A percentile compares a stretch with the other conserved stretches of the same genome.
Evolutionary conservation across 2,329 filamentous ascomycete genomes (phyloP).

Genomic region (Colletotrichum destructivum): DNA sequence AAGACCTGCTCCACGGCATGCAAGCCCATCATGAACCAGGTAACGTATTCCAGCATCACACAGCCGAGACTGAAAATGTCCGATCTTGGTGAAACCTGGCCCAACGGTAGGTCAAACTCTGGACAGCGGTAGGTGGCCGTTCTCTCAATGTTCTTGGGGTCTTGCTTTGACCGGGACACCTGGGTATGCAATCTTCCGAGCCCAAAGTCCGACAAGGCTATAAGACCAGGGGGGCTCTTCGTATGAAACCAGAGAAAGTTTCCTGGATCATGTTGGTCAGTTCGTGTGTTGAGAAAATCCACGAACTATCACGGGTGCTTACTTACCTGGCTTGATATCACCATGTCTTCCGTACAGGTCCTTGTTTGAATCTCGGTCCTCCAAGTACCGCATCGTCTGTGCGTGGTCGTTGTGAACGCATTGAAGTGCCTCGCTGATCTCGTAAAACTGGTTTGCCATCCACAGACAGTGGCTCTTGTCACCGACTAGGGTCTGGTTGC

Average conservation of each 20-base stretch:
- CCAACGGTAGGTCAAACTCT: conserved; percentile 49
- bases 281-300: not conserved
- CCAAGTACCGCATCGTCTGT: conserved; percentile 2
- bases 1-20: conserved; percentile 42
- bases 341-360: conserved; percentile 27
- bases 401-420: conserved; percentile 26
- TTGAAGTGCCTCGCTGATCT: conserved; percentile 15
- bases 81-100: conserved; percentile 42
- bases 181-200: conserved; percentile 24
- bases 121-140: conserved; percentile 57
- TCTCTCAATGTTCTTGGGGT: conserved; percentile 24
- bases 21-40: conserved; percentile 51
- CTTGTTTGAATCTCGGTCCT: conserved; percentile 11
- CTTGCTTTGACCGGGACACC: conserved; percentile 19
- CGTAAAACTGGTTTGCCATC: conserved; percentile 33
- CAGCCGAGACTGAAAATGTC: conserved; percentile 57
- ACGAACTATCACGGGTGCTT: not conserved
- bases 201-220: conserved; percentile 18
- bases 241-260: conserved; percentile 28
- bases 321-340: conserved; percentile 31
- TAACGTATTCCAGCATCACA: conserved; percentile 54
- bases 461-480: conserved; percentile 17
- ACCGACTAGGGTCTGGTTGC: not conserved
- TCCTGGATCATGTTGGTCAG: not conserved
- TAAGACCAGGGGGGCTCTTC: not conserved